Conservation (phyloP, 2,329 filamentous ascomycete species). For the Corynespora cassiicola region DNA sequence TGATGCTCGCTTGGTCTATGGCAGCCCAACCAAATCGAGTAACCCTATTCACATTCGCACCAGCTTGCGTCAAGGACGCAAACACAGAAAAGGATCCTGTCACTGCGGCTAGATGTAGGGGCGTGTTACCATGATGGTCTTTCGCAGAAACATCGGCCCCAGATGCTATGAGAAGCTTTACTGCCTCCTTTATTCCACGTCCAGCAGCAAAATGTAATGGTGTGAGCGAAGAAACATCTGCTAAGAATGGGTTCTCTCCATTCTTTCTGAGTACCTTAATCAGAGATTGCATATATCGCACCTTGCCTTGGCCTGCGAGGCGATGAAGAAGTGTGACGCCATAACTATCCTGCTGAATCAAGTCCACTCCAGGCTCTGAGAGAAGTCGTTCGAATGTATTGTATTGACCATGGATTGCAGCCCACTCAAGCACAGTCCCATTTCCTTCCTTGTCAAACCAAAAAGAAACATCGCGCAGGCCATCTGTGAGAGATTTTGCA, state of each 20-base stretch:
- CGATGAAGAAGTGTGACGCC: slow-evolving; percentile 4
- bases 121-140: slow-evolving; percentile 2
- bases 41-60: slow-evolving; percentile 1
- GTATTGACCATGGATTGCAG: not conserved
- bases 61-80: not conserved
- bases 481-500: slow-evolving; percentile 5
- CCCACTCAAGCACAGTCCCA: slow-evolving; percentile 6
- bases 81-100: not conserved
- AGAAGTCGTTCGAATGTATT: slow-evolving; percentile 3
- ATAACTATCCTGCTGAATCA: slow-evolving; percentile 5
- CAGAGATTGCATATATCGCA: not conserved
- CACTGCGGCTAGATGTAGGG: slow-evolving; percentile 1
- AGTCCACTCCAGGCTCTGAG: not conserved
- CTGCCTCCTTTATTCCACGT: not conserved
- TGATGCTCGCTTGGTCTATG: slow-evolving; percentile 4
- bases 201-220: slow-evolving; percentile 6
- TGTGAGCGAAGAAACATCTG: not conserved
- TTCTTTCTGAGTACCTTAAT: not conserved
- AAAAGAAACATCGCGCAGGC: slow-evolving; percentile 2
- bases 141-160: slow-evolving; percentile 3
- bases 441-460: slow-evolving; percentile 6
- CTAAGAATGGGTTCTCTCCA: too few relatives aligned
- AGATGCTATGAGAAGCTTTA: not conserved
- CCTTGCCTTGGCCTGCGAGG: slow-evolving; percentile 3
- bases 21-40: slow-evolving; percentile 5